These are phyloP conservation scores for Limonium bicolor DNA, from an alignment of 148 eudicot genomes.

Conservation along the genomic window DNA sequence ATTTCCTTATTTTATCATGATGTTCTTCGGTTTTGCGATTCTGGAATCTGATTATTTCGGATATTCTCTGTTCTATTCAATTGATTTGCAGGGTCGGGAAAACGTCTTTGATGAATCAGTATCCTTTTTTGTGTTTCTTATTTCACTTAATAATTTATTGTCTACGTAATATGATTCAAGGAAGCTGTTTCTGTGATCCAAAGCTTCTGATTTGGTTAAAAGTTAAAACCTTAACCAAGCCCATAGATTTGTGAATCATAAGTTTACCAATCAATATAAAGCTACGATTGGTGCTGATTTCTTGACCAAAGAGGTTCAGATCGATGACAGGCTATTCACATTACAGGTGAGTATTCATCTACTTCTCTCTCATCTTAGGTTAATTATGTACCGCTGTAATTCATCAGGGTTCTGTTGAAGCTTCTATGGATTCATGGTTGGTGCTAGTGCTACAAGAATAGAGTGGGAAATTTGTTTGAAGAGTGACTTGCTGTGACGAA, in stretches of 20 bases:
- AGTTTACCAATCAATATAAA: constrained; percentile 66
- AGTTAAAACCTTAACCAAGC: constrained; percentile 11
- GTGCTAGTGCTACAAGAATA: too few species aligned
- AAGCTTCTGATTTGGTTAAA: background rate
- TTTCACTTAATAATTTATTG: background rate
- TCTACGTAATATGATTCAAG: background rate
- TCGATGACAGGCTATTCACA: constrained; percentile 65
- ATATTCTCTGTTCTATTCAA: background rate
- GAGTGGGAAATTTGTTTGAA: too few species aligned
- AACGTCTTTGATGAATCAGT: constrained; percentile 90
- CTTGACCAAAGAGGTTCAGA: constrained; percentile 65
- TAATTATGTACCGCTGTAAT: background rate
- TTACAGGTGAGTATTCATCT: constrained; percentile 38
- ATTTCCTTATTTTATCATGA: constrained; percentile 1
- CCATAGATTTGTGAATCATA: constrained; percentile 54
- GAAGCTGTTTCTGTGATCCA: background rate
- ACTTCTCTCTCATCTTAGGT: too few species aligned
- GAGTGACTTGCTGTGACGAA: too few species aligned
- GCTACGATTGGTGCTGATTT: constrained; percentile 87
- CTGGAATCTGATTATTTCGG: background rate
- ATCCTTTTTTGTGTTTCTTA: constrained; percentile 10
- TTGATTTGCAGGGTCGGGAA: constrained; percentile 51
- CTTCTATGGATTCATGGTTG: too few species aligned
- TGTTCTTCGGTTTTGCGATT: constrained; percentile 3
- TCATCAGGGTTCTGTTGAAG: background rate